Conservation (phyloP, 1,284 basidiomycete species). For the Singerocomus rubriflavus region DNA sequence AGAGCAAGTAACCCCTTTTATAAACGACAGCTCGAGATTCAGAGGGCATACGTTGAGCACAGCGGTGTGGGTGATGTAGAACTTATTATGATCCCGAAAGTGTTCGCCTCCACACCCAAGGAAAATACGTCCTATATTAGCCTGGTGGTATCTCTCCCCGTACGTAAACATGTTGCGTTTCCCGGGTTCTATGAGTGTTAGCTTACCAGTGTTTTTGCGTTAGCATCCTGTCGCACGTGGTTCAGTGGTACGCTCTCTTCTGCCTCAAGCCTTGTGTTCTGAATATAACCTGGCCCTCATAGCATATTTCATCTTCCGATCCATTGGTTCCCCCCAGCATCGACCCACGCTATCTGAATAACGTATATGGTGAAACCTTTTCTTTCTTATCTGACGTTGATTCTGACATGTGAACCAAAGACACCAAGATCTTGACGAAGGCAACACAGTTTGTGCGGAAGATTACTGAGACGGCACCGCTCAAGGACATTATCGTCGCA, state of each 20-base stretch:
- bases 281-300: neutral
- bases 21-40: conserved; percentile 17
- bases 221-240: conserved; percentile 22
- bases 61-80: conserved; percentile 16
- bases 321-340: conserved; percentile 14
- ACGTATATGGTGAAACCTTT: conserved; percentile 9
- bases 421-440: conserved; percentile 19
- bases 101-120: conserved; percentile 10
- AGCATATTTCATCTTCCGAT: conserved; percentile 19
- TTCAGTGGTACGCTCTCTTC: conserved; percentile 14
- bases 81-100: conserved; percentile 20
- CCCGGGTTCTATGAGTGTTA: neutral
- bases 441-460: conserved; percentile 16
- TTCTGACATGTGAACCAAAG: neutral
- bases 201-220: neutral
- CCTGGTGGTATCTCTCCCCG: conserved; percentile 12
- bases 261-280: neutral
- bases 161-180: conserved; percentile 1
- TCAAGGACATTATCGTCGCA: conserved; percentile 14
- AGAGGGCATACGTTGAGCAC: conserved; percentile 7
- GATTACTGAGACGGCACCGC: conserved; percentile 19
- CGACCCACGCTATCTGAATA: conserved; percentile 16
- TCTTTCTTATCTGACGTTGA: neutral
- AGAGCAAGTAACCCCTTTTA: conserved; percentile 5
- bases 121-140: conserved; percentile 17